These are phyloP conservation scores for Blattamonas nauphoetae DNA, from an alignment of 78 protist genomes.

Conservation along the genomic window DNA sequence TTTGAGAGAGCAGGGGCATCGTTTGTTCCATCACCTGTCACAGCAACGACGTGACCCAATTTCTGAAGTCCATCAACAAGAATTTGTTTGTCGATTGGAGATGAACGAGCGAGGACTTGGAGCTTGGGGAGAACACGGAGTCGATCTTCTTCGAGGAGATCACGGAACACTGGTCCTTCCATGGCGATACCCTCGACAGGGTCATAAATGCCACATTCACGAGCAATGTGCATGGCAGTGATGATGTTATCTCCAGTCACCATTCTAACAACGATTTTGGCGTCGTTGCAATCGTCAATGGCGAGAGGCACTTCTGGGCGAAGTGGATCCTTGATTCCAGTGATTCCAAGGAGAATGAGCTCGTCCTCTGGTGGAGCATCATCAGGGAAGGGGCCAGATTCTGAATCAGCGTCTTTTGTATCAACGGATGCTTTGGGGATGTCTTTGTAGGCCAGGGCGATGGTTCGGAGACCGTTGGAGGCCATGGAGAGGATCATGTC, in stretches of 20 bases:
- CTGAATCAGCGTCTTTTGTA: background rate
- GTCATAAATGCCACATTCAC: slow-evolving; percentile 15
- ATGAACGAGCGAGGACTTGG: slow-evolving; percentile 73
- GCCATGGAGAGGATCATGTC: too few species aligned
- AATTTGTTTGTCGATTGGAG: slow-evolving; percentile 67
- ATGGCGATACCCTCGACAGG: background rate
- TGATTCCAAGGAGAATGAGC: slow-evolving; percentile 35
- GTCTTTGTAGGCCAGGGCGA: too few species aligned
- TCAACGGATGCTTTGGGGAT: too few species aligned
- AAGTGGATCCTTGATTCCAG: slow-evolving; percentile 59
- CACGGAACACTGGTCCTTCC: slow-evolving; percentile 30
- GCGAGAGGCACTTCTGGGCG: slow-evolving; percentile 53
- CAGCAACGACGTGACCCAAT: slow-evolving; percentile 72
- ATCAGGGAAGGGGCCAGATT: background rate
- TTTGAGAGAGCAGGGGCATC: slow-evolving; percentile 72
- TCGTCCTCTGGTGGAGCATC: slow-evolving; percentile 16
- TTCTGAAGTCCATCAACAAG: slow-evolving; percentile 52
- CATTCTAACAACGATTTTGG: slow-evolving; percentile 74
- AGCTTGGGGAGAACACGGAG: slow-evolving; percentile 45
- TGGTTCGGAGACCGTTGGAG: too few species aligned
- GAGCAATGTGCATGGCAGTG: slow-evolving; percentile 39
- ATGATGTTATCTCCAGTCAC: slow-evolving; percentile 65
- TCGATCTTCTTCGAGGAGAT: slow-evolving; percentile 37
- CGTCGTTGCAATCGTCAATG: slow-evolving; percentile 43
- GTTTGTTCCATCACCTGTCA: slow-evolving; percentile 84